Evolutionary conservation across 2,329 filamentous ascomycete species (phyloP), one percentile per base, ranked within the genome.

Genomic region (Tolypocladium endophyticum): DNA sequence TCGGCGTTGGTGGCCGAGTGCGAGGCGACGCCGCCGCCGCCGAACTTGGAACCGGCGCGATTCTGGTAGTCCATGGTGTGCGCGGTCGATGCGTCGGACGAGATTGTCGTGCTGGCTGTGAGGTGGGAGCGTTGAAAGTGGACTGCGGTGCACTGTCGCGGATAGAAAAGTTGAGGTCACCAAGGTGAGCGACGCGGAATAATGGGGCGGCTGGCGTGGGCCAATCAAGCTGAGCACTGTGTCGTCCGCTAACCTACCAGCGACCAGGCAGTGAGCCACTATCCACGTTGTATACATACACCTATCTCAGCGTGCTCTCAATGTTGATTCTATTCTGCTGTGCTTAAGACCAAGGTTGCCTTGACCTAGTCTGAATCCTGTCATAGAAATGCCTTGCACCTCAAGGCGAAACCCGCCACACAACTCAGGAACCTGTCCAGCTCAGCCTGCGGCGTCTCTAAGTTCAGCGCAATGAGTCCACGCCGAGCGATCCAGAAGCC

Each of bases 21-120:
- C 7, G 92, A 97, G 73, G 94, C 94, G 68, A 97, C 92, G 74
- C 94, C 94, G 69, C 94, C 94, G 71, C 94, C 94, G 72, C 94
- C 94, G 75, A 97, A 97, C 75, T 97, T 97, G 75, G 92, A 96
- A 71, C 94, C 94, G 63, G 90, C 92, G 69, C 93, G 90, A 75
- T 97, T 97, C 81, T 97, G 83, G 71, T 87, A 88, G 71, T 88
- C 86, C 86, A 88, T 87, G 60, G 36, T 60, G 28, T 50, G 5
- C 18, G 23, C 23, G 23, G 23, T 23, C 20, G 35, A n/a, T 39
- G 14, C 18, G 54, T 41, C 18, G 9, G 36, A 28, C 92, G 69
- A 92, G 90, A 74, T 97, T 96, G 80, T 96, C 30, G 30, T 4
- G 18, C 25, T 33, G 25, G 30, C 9, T 11, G 50, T 23, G 50